A percentile compares a stretch with the other conserved stretches of the same genome.
Evolutionary conservation across 75 land plant genomes (phyloP).

Genomic region (Sequoiadendron giganteum): DNA sequence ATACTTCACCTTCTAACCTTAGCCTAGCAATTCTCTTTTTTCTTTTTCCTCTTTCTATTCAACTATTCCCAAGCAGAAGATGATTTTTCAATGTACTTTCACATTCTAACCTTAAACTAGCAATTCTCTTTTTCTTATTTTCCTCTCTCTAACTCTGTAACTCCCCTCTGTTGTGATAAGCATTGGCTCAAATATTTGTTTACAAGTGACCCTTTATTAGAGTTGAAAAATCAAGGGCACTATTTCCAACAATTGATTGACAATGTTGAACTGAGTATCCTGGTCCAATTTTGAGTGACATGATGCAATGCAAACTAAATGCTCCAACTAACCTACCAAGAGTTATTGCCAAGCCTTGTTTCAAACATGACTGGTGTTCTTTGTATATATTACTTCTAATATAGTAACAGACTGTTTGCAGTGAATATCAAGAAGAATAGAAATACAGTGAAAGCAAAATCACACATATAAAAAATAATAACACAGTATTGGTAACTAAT

Average conservation of each 20-base stretch:
- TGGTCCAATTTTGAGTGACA: background rate
- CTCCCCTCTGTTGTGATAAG: background rate
- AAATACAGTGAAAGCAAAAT: background rate
- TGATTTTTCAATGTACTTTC: background rate
- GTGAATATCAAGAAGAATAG: background rate
- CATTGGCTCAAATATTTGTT: background rate
- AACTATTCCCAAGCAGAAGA: background rate
- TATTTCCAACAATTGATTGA: background rate
- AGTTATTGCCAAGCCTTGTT: background rate
- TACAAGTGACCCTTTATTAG: background rate
- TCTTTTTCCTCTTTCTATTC: background rate
- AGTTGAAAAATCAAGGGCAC: background rate
- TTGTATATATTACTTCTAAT: background rate
- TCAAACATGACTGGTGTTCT: background rate
- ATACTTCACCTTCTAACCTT: too few relatives aligned
- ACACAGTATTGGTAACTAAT: background rate
- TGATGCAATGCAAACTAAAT: background rate
- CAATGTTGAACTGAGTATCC: background rate
- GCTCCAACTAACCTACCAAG: background rate
- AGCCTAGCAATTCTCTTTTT: background rate
- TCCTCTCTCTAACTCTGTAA: background rate
- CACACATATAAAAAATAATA: background rate
- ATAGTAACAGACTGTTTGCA: background rate
- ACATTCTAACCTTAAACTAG: background rate
- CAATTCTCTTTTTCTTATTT: background rate